These are phyloP conservation scores for Gliomastix tumulicola DNA, from an alignment of 2,329 filamentous ascomycete genomes.

Conservation along the genomic window DNA sequence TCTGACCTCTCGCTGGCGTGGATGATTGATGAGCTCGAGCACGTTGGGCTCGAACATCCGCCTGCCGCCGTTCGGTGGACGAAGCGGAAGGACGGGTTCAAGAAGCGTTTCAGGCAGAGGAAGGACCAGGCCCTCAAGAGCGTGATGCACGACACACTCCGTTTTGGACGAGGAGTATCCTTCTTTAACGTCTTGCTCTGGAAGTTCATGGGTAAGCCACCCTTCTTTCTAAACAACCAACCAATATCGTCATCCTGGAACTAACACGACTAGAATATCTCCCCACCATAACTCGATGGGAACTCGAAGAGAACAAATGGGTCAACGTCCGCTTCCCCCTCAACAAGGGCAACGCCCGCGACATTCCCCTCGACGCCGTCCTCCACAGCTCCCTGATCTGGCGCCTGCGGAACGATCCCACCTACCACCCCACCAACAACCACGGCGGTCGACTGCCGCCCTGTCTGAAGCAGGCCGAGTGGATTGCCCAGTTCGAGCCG, in stretches of 20 bases:
- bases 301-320: conserved; percentile 23
- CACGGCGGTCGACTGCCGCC: conserved; percentile 18
- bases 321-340: conserved; percentile 26
- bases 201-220: conserved; percentile 33
- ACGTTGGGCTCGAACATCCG: conserved; percentile 21
- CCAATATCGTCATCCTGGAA: not conserved
- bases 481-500: too few relatives aligned
- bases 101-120: conserved; percentile 17
- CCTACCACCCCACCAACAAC: conserved; percentile 24
- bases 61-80: conserved; percentile 25
- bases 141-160: conserved; percentile 29
- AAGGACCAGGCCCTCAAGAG: conserved; percentile 21
- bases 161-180: conserved; percentile 24
- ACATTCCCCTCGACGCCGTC: conserved; percentile 29
- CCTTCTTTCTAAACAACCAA: not conserved
- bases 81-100: conserved; percentile 20
- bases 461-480: conserved; percentile 23
- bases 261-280: conserved; percentile 20
- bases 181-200: conserved; percentile 31
- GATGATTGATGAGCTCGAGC: conserved; percentile 43
- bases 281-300: conserved; percentile 31
- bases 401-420: conserved; percentile 18
- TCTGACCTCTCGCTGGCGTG: conserved; percentile 43
- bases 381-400: conserved; percentile 28
- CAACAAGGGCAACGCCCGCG: conserved; percentile 25